These are phyloP conservation scores for Kwoniella botswanensis DNA, from an alignment of 768 basidiomycete species.

Conservation along the genomic window DNA sequence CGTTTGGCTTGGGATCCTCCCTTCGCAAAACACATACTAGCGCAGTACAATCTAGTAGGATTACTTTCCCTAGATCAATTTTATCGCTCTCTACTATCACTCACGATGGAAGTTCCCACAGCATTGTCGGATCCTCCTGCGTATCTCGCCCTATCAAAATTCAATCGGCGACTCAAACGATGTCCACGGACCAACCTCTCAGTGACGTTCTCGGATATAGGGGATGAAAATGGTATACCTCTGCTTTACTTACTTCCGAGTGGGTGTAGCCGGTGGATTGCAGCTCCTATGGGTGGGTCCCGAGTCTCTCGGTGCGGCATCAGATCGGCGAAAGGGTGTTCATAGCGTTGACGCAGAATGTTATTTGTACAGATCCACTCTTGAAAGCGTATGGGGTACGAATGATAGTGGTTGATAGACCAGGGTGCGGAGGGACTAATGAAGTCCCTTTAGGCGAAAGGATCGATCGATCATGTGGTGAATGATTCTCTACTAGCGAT, in stretches of 20 bases:
- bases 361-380: slow-evolving; percentile 38
- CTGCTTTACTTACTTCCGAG: slow-evolving; percentile 45
- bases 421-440: slow-evolving; percentile 47
- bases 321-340: neutral
- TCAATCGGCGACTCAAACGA: slow-evolving; percentile 32
- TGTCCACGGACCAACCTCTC: slow-evolving; percentile 46
- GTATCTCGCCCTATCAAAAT: slow-evolving; percentile 41
- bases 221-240: slow-evolving; percentile 46
- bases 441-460: slow-evolving; percentile 40
- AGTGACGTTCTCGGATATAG: slow-evolving; percentile 47
- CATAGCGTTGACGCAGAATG: neutral
- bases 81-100: neutral
- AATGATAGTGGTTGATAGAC: slow-evolving; percentile 51
- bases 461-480: slow-evolving; percentile 43
- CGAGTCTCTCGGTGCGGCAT: neutral
- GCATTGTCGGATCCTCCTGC: slow-evolving; percentile 34
- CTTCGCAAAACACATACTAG: neutral
- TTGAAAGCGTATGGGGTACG: slow-evolving; percentile 41
- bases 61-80: neutral
- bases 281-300: slow-evolving; percentile 41
- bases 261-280: slow-evolving; percentile 50
- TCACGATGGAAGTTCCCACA: slow-evolving; percentile 17
- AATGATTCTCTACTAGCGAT: slow-evolving; percentile 4
- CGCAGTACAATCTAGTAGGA: too few species aligned
- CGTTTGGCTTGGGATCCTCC: neutral